Base-by-base conservation (phyloP, 2,329 filamentous ascomycete species). In the Nakataea oryzae region DNA sequence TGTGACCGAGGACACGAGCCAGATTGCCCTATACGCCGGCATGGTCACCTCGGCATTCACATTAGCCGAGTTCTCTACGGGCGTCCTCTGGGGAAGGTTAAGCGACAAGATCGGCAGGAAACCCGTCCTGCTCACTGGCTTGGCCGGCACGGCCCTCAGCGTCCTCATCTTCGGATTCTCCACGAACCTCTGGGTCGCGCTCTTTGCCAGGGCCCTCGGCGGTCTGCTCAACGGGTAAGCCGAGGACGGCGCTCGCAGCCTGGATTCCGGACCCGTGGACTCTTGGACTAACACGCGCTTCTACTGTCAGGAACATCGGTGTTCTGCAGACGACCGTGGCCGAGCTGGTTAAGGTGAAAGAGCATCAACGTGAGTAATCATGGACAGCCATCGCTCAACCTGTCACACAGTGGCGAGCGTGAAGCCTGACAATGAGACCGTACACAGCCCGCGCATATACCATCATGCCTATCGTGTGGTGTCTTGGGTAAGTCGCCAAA, bases 391-490 rank as follows among this genome's bases (percentile, higher is more conserved):
- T 60, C 66, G 28, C 63, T 65, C 6, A 9, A 50, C 14, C 27
- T n/a, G 14, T n/a, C 54, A 50, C 21, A 24, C 24, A 21, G 14
- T 50, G 6, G 41, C 7, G 41, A 50, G 41, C 21, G 21, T 9
- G 17, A 9, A 11, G 41, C 9, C 64, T 66, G 29, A 67, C 62
- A 63, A 57, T 57, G 59, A 60, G 13, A 54, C 27, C 58, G 54
- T 57, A 24, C 24, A 24, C 64, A 92, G 89, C 93, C 67, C 90
- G 91, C 69, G 95, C 93, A 59, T 99, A 96, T 76, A 91, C 93
- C 14, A 93, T 97, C 68, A 97, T 99, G 92, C 95, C 95, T 8
- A 91, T 96, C 72, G 91, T 97, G 29, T 99, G 95, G 95, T 97
- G 93, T 72, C 82, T 99, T 70, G 95, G 95, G 81, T 91, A 79